A percentile compares a stretch with the other conserved stretches of the same genome.
Evolutionary conservation across 1,139 yeast genomes (phyloP).

Genomic region (Scheffersomyces titani): DNA sequence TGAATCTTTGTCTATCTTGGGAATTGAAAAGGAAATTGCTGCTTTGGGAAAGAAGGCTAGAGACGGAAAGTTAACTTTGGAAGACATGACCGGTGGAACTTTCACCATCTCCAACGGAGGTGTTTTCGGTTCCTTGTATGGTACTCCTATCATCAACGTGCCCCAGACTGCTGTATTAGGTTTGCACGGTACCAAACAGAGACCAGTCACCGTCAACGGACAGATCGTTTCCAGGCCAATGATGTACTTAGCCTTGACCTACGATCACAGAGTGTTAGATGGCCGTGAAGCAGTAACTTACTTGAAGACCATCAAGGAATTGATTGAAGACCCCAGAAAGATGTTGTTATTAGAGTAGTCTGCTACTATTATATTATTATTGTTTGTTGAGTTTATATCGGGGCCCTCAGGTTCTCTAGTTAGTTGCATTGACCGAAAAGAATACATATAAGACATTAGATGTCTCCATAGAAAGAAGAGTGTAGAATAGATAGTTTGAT

Average conservation of each 20-base stretch:
- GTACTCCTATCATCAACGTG: slow-evolving; percentile 97
- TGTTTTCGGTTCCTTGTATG: slow-evolving; percentile 95
- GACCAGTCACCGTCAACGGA: slow-evolving; percentile 96
- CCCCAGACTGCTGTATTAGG: slow-evolving; percentile 99
- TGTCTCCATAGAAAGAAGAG: neutral
- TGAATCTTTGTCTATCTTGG: slow-evolving; percentile 85
- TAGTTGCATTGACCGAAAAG: neutral
- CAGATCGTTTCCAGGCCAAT: slow-evolving; percentile 97
- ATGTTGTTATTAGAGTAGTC: slow-evolving; percentile 64
- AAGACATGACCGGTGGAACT: slow-evolving; percentile 99
- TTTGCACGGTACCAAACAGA: slow-evolving; percentile 95
- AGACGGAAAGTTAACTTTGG: slow-evolving; percentile 93
- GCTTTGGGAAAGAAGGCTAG: slow-evolving; percentile 90
- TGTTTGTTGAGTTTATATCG: neutral
- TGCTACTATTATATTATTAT: neutral
- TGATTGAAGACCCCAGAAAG: slow-evolving; percentile 98
- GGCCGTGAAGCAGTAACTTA: slow-evolving; percentile 99
- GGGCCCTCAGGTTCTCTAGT: neutral
- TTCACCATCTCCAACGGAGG: slow-evolving; percentile 99
- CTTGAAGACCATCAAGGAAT: slow-evolving; percentile 93
- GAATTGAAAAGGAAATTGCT: slow-evolving; percentile 84
- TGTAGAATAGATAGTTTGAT: neutral
- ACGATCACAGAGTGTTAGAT: slow-evolving; percentile 97
- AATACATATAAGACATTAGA: neutral
- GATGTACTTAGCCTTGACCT: slow-evolving; percentile 99